These are phyloP conservation scores for Hypoxylon sp. DNA, from an alignment of 2,329 filamentous ascomycete genomes.

Conservation along the genomic window DNA sequence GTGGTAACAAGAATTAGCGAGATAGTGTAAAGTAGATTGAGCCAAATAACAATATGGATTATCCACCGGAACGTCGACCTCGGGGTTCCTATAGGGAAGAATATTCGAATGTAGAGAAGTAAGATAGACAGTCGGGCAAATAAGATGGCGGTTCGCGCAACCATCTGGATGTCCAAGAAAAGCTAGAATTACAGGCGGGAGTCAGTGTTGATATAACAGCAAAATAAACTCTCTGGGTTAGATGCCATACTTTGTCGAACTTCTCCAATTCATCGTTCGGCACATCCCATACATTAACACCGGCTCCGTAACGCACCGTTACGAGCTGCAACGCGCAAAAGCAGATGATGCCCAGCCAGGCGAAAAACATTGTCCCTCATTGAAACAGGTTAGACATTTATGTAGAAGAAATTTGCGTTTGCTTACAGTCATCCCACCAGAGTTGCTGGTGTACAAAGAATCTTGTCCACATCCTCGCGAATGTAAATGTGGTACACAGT, in stretches of 20 bases:
- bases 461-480: conserved; percentile 43
- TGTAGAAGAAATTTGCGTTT: background rate
- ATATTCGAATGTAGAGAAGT: conserved; percentile 47
- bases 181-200: conserved; percentile 25
- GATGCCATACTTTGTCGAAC: conserved; percentile 30
- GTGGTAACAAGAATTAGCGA: conserved; percentile 47
- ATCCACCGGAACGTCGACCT: conserved; percentile 47
- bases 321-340: conserved; percentile 39
- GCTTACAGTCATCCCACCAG: conserved; percentile 52
- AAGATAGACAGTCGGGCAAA: conserved; percentile 49
- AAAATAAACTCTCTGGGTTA: background rate
- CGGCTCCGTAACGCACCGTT: conserved; percentile 43
- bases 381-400: background rate
- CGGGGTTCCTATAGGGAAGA: conserved; percentile 41
- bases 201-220: background rate
- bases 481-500: conserved; percentile 47
- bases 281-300: conserved; percentile 45
- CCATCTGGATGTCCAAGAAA: conserved; percentile 47
- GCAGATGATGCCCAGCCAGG: conserved; percentile 43
- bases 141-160: conserved; percentile 48
- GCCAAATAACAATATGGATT: conserved; percentile 46
- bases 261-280: conserved; percentile 32
- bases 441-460: conserved; percentile 46
- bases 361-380: conserved; percentile 44
- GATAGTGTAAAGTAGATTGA: conserved; percentile 49